Percentiles rank a stretch among this genome's conserved stretches.
Evolutionary conservation across 2,329 filamentous ascomycete genomes (phyloP).

Genomic region (Aspergillus eucalypticola): DNA sequence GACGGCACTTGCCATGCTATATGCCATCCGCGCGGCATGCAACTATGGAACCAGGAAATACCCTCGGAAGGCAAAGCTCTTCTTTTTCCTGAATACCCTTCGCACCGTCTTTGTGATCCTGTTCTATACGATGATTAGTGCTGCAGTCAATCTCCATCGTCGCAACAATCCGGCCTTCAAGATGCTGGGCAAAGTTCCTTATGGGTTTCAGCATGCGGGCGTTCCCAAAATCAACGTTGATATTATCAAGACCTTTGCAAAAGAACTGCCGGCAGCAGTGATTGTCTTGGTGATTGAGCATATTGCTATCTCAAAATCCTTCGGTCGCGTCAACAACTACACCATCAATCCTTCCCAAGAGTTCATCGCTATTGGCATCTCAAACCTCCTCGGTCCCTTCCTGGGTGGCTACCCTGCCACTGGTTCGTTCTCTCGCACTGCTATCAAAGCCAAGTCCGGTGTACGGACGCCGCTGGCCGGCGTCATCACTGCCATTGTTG

Average conservation of each 20-base stretch:
- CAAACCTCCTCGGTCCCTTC: conserved; percentile 86
- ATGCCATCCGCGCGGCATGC: conserved; percentile 69
- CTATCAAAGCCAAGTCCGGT: conserved; percentile 94
- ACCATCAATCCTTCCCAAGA: conserved; percentile 93
- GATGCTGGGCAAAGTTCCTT: conserved; percentile 74
- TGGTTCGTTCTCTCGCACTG: conserved; percentile 91
- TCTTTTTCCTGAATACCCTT: conserved; percentile 90
- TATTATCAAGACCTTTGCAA: conserved; percentile 68
- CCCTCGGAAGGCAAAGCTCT: conserved; percentile 68
- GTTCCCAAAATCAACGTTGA: conserved; percentile 67
- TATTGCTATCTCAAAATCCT: conserved; percentile 94
- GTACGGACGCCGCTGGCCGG: conserved; percentile 88
- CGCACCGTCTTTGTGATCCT: conserved; percentile 89
- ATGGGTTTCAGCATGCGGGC: conserved; percentile 79
- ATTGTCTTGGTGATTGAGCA: conserved; percentile 95
- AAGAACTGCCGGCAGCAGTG: conserved; percentile 77
- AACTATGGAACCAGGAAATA: conserved; percentile 66
- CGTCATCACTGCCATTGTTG: conserved; percentile 79
- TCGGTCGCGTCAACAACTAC: conserved; percentile 93
- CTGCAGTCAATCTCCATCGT: conserved; percentile 72
- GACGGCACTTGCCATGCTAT: conserved; percentile 76
- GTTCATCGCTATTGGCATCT: conserved; percentile 86
- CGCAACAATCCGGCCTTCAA: conserved; percentile 66
- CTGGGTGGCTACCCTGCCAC: conserved; percentile 88
- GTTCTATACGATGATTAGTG: conserved; percentile 89